These are phyloP conservation scores for Aspergillus neotritici DNA, from an alignment of 2,329 filamentous ascomycete genomes.

Conservation along the genomic window DNA sequence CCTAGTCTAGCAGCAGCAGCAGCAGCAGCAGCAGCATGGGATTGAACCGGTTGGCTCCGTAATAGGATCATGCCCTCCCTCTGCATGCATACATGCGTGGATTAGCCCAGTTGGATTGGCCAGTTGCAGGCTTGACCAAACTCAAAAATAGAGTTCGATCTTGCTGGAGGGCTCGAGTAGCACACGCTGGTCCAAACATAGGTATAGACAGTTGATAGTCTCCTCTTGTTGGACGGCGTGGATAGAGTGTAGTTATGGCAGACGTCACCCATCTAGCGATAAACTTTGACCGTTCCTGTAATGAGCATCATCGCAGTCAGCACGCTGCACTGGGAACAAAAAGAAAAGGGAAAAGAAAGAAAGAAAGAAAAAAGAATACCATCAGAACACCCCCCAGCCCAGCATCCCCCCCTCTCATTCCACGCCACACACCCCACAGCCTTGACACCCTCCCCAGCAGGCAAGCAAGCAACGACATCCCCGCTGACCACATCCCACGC, in stretches of 20 bases:
- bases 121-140: no score
- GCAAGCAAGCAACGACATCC: constrained; percentile 58
- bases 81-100: no score
- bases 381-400: constrained; percentile 40
- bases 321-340: not conserved
- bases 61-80: no score
- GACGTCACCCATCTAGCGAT: constrained; percentile 3
- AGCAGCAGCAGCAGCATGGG: no score
- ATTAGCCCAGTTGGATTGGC: no score
- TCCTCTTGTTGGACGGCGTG: not conserved
- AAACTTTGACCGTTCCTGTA: constrained; percentile 18
- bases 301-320: constrained; percentile 5
- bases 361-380: constrained; percentile 23
- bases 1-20: no score
- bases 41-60: no score
- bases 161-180: no score
- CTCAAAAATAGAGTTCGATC: no score
- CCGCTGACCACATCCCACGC: constrained; percentile 83
- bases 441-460: constrained; percentile 36
- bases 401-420: constrained; percentile 37
- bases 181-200: no score
- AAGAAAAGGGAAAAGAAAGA: not conserved
- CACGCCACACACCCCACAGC: constrained; percentile 43
- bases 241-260: not conserved
- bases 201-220: no score